Evolutionary conservation across 352 stramenopile species (phyloP).

Genomic region (Nothophytophthora sp.): DNA sequence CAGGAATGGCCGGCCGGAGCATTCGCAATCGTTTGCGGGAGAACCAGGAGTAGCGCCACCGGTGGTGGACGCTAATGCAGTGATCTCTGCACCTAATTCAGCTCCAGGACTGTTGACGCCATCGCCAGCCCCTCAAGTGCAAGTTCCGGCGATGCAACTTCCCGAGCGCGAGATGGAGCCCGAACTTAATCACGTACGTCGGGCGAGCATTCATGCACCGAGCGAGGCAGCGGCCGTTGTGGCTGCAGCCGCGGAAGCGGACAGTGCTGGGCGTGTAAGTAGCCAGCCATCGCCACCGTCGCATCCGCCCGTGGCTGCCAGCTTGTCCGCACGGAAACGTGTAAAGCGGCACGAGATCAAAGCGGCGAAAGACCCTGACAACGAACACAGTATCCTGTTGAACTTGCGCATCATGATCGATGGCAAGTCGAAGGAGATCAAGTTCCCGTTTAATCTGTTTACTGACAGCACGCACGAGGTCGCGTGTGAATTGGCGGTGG

Average conservation of each 20-base stretch:
- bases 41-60: slow-evolving; percentile 2
- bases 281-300: slow-evolving; percentile 11
- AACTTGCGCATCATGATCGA: slow-evolving; percentile 91
- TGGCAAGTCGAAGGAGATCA: slow-evolving; percentile 95
- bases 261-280: slow-evolving; percentile 5
- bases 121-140: slow-evolving; percentile 17
- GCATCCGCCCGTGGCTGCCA: slow-evolving; percentile 3
- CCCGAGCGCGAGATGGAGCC: slow-evolving; percentile 30
- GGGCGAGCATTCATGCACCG: slow-evolving; percentile 32
- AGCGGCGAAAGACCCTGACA: slow-evolving; percentile 76
- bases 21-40: slow-evolving; percentile 30
- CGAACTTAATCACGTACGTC: slow-evolving; percentile 21
- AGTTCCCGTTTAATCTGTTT: slow-evolving; percentile 96
- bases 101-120: slow-evolving; percentile 35
- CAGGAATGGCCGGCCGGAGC: slow-evolving; percentile 18
- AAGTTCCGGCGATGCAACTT: slow-evolving; percentile 32
- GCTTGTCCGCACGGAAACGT: slow-evolving; percentile 39
- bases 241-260: slow-evolving; percentile 11
- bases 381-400: slow-evolving; percentile 83
- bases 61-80: slow-evolving; percentile 2
- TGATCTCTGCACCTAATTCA: slow-evolving; percentile 14
- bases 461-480: slow-evolving; percentile 94
- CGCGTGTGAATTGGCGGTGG: slow-evolving; percentile 94
- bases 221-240: slow-evolving; percentile 12
- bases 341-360: slow-evolving; percentile 85